phyloP scores from a whole-genome alignment of 176 grass and related monocot genomes.

The Aegilops speltoides region DNA sequence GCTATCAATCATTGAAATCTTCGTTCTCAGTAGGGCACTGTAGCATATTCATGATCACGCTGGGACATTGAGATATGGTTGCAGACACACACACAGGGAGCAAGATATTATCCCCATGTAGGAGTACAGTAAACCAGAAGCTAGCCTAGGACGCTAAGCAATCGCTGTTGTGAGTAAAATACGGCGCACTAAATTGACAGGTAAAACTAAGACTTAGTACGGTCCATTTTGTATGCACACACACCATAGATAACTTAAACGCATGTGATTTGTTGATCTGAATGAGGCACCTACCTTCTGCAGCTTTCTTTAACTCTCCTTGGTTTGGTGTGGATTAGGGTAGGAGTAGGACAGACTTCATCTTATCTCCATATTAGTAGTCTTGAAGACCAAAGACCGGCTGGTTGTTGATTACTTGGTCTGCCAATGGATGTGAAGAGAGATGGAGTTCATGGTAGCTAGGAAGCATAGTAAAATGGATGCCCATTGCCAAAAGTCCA shows the following conservation, averaged over 20 bases:
- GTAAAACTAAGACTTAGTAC: background rate
- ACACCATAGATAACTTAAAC: background rate
- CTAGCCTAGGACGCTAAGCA: background rate
- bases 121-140: background rate
- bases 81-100: background rate
- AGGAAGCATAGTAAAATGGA: background rate
- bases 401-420: slow-evolving; percentile 13
- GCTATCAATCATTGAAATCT: slow-evolving; percentile 23
- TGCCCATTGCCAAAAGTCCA: background rate
- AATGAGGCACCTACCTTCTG: slow-evolving; percentile 19
- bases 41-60: slow-evolving; percentile 17
- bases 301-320: slow-evolving; percentile 17
- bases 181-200: background rate
- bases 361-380: background rate
- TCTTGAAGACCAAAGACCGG: slow-evolving; percentile 36
- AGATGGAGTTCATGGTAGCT: background rate
- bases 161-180: background rate
- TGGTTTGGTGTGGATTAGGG: slow-evolving; percentile 36
- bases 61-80: background rate
- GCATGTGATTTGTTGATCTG: background rate
- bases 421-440: slow-evolving; percentile 14
- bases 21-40: slow-evolving; percentile 25
- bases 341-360: slow-evolving; percentile 16
- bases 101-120: background rate
- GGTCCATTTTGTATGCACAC: background rate